Evolutionary conservation across 371 early-diverging fungal species (phyloP), one percentile per base, ranked within the genome.

Genomic region (Saksenaea vasiformis): DNA sequence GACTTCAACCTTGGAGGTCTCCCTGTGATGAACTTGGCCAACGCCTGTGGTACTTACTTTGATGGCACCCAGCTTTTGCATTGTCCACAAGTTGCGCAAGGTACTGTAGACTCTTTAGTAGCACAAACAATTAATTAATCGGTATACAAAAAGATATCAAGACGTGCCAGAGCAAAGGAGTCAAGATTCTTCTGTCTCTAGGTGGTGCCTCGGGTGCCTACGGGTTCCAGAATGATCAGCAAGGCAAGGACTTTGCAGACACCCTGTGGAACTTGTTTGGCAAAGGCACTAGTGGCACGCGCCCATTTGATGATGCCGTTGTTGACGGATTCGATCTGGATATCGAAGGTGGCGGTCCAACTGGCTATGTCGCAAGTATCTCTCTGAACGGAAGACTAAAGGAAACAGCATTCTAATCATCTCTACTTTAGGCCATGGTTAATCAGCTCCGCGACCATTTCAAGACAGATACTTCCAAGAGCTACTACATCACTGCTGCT

Each of bases 261-360:
- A 77, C 78, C 4, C 44, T 90, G 14, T 88, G 89, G 88, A 64
- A 87, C 54, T 69, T 80, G 44, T 89, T 86, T 66, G 74, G 85
- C 9, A 86, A 82, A 38, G 91, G 89, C 17, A 64, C 66, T 0
- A 67, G 78, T 5, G 24, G 57, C 0, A 76, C 73, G 22, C 80
- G 90, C 9, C 90, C 91, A 0, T 91, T 91, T 70, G 88, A 87
- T 5, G 76, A 79, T 54, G 87, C 83, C 0, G 70, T 84, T 1
- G 65, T 90, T 3, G 91, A 91, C 61, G 91, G 91, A 0, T 79
- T 90, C 41, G 91, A 91, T 65, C 69, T 91, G 43, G 92, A 91
- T 57, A 85, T 90, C 39, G 91, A 90, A 56, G 85, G 85, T 56
- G 86, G 90, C 17, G 67, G 70, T 15, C 67, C 72, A 11, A 60